Evolutionary conservation across 1,284 basidiomycete genomes (phyloP).

Genomic region (Ceratobasidium sp.): DNA sequence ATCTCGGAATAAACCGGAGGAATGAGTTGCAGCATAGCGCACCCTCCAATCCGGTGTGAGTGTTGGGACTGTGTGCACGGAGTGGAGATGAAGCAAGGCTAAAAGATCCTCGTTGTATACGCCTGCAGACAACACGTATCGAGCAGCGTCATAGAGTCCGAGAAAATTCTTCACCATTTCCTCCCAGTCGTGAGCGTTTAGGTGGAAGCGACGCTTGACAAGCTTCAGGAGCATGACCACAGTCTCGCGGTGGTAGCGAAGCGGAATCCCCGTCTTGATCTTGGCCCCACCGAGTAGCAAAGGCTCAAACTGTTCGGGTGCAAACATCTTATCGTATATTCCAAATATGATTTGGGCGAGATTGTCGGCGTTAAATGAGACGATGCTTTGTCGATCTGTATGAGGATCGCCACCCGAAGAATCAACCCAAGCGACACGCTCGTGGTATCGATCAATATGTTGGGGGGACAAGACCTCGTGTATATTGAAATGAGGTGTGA

Average conservation of each 20-base stretch:
- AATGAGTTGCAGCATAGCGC: background rate
- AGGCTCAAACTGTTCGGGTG: slow-evolving; percentile 47
- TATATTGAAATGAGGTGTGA: slow-evolving; percentile 17
- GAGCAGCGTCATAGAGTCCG: too few relatives aligned
- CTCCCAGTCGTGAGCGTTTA: slow-evolving; percentile 15
- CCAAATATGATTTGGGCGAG: slow-evolving; percentile 11
- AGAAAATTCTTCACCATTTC: background rate
- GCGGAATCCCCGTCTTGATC: background rate
- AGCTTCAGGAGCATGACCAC: background rate
- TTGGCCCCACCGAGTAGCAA: too few relatives aligned
- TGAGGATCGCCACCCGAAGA: slow-evolving; percentile 23
- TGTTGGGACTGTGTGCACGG: background rate
- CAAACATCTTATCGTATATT: slow-evolving; percentile 55
- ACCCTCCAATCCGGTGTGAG: slow-evolving; percentile 1
- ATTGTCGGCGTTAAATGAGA: slow-evolving; percentile 7
- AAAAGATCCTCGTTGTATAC: background rate
- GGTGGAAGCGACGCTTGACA: background rate
- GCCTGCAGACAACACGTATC: too few relatives aligned
- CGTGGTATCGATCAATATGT: background rate
- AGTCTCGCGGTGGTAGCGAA: slow-evolving; percentile 25
- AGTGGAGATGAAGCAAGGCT: background rate
- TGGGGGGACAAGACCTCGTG: slow-evolving; percentile 3
- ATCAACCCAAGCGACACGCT: slow-evolving; percentile 33
- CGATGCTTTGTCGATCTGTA: background rate
- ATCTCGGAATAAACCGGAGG: background rate